Percentiles rank a stretch among this genome's conserved stretches.
Conservation (phyloP, 192 early-diverging fungal genomes). For the Rhizophagus sp. region DNA sequence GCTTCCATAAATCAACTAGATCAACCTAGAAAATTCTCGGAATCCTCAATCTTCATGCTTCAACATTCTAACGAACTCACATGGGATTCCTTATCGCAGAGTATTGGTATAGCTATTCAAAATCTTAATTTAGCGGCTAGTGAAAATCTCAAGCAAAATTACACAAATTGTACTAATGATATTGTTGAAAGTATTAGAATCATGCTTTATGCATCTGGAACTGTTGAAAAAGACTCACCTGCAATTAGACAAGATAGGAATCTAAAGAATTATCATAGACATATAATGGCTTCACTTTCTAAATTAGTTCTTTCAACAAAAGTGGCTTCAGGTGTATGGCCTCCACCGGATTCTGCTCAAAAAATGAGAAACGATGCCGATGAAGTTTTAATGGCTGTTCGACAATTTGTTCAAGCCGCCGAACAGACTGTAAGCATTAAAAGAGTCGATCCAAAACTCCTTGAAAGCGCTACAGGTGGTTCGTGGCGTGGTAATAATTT, state of each 20-base stretch:
- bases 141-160: slow-evolving; percentile 53
- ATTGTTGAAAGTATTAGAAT: slow-evolving; percentile 80
- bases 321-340: slow-evolving; percentile 85
- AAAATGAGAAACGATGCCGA: slow-evolving; percentile 75
- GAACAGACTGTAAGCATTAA: slow-evolving; percentile 44
- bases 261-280: slow-evolving; percentile 70
- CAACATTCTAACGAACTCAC: slow-evolving; percentile 36
- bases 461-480: slow-evolving; percentile 20
- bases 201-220: slow-evolving; percentile 82
- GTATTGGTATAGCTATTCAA: slow-evolving; percentile 54
- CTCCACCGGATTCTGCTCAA: slow-evolving; percentile 76
- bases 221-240: slow-evolving; percentile 66
- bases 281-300: slow-evolving; percentile 79
- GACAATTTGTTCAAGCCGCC: slow-evolving; percentile 73
- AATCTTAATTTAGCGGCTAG: slow-evolving; percentile 54
- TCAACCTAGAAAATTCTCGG: background rate
- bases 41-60: background rate
- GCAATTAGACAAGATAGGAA: slow-evolving; percentile 63
- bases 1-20: background rate
- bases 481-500: slow-evolving; percentile 32
- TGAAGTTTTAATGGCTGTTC: slow-evolving; percentile 76
- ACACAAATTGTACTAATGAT: slow-evolving; percentile 53
- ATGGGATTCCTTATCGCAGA: slow-evolving; percentile 55
- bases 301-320: slow-evolving; percentile 84
- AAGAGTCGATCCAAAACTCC: slow-evolving; percentile 23